phyloP scores from a whole-genome alignment of 2,329 filamentous ascomycete genomes.

The Eutypella sp. region DNA sequence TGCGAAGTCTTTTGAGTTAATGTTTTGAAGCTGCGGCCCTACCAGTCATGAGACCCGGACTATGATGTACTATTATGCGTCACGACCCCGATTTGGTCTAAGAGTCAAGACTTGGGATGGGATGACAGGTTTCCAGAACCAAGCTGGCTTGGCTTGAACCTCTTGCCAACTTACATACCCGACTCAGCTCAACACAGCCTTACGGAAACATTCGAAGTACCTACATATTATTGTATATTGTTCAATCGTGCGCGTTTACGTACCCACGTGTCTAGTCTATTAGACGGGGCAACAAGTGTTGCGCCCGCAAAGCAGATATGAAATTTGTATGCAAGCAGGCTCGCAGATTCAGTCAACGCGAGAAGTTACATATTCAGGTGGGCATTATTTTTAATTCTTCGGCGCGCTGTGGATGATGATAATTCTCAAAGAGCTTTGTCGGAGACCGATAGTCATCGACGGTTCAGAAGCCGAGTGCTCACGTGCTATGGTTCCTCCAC shows the following conservation, averaged over 20 bases:
- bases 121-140: too few species aligned
- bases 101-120: too few species aligned
- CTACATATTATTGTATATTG: too few species aligned
- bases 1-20: too few species aligned
- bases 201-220: neutral
- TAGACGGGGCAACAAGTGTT: neutral
- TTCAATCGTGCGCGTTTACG: neutral
- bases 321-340: neutral
- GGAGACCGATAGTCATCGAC: conserved; percentile 30
- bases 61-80: too few species aligned
- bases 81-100: too few species aligned
- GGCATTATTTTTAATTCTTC: neutral
- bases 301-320: neutral
- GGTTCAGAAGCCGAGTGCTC: conserved; percentile 45
- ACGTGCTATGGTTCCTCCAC: conserved; percentile 42
- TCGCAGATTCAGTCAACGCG: neutral
- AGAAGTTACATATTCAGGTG: too few species aligned
- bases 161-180: too few species aligned
- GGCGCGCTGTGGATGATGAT: conserved; percentile 28
- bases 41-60: too few species aligned
- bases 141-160: too few species aligned
- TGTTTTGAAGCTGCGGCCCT: too few species aligned
- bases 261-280: neutral
- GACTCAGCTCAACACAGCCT: neutral
- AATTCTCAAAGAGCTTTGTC: conserved; percentile 29